phyloP scores from a whole-genome alignment of 768 basidiomycete genomes.

The Rhodocollybia butyracea region DNA sequence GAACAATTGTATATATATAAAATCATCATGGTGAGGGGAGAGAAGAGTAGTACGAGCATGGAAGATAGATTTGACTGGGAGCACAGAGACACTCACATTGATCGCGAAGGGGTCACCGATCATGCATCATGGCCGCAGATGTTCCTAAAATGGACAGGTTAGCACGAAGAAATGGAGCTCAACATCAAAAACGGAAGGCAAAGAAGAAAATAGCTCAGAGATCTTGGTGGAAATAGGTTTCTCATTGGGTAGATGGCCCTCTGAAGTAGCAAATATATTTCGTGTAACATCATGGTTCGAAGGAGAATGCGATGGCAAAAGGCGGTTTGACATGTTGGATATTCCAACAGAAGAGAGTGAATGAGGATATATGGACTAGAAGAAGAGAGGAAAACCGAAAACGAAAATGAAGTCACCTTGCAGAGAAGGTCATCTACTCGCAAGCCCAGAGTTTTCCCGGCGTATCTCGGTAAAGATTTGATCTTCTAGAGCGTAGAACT shows the following conservation, averaged over 20 bases:
- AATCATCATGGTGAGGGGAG: background rate
- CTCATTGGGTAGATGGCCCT: conserved; percentile 4
- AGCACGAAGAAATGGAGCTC: background rate
- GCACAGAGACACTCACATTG: background rate
- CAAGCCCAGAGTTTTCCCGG: no score
- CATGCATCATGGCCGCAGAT: no score
- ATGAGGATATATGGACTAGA: no score
- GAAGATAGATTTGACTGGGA: background rate
- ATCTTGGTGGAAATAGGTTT: conserved; percentile 6
- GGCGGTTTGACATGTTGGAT: no score
- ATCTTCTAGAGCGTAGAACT: no score
- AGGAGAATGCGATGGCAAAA: no score
- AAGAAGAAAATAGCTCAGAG: background rate
- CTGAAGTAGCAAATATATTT: conserved; percentile 8
- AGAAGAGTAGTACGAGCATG: background rate
- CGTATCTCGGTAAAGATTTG: no score
- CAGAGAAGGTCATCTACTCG: no score
- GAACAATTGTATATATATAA: conserved; percentile 3
- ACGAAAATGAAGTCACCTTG: no score
- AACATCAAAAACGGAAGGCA: background rate
- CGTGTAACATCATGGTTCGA: background rate
- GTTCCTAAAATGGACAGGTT: background rate
- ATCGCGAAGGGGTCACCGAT: no score
- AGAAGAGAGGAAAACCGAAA: no score
- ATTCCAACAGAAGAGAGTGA: no score